Evolutionary conservation across 2,329 filamentous ascomycete species (phyloP), one percentile per base, ranked within the genome.

Genomic region (Penicillium sumatraense): DNA sequence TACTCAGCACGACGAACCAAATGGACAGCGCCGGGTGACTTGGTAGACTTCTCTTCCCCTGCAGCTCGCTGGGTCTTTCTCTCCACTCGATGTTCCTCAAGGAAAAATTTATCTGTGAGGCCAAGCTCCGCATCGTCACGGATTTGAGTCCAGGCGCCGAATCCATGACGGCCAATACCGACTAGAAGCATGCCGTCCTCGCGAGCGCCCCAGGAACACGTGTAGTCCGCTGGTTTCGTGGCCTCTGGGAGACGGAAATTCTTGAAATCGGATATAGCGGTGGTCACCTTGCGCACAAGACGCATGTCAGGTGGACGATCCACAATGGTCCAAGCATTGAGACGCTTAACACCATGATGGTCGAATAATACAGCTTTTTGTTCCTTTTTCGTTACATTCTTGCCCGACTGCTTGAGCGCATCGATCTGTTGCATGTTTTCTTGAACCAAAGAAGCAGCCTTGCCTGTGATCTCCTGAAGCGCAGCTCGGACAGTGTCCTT

Each of bases 141-240:
- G 66, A 99, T 98, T 64, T 93, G 89, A 1, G 89, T 85, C 95
- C 95, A 99, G 2, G 93, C 93, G 53, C 96, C 96, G 69, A 96
- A 98, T 2, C 95, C 95, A 70, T 99, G 93, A 53, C 89, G 87
- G 63, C 92, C 88, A 61, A 99, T 96, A 56, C 95, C 95, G 36
- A 98, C 86, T 53, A 96, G 89, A 45, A 99, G 86, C 95, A 99
- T 99, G 49, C 91, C 95, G 71, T 99, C 95, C 74, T 99, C 95
- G 58, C 89, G 88, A 1, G 91, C 87, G 49, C 93, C 92, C 95
- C 95, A 99, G 23, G 90, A 81, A 68, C 92, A 97, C 41, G 88
- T 90, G 75, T 98, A 99, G 68, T 91, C 89, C 2, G 95, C 92
- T 20, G 89, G 87, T 72, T 99, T 99, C 11, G 90, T 93, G 2